Conservation (phyloP, 805 yeast genomes). For the Suhomyces prunicola region DNA sequence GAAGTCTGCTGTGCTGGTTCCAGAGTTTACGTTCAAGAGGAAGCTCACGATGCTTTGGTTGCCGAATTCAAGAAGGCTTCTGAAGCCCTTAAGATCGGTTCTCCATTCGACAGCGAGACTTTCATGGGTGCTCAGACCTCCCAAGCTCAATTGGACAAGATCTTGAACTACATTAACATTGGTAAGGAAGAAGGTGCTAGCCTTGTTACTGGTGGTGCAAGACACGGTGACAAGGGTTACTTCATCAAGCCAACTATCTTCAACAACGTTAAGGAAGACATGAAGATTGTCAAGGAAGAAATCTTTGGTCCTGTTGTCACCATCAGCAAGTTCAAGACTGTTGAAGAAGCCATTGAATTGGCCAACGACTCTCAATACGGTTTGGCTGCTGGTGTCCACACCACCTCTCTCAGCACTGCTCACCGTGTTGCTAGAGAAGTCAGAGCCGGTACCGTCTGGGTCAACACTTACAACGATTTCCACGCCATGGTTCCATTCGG, state of each 20-base stretch:
- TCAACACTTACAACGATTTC: slow-evolving; percentile 87
- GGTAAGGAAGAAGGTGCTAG: slow-evolving; percentile 87
- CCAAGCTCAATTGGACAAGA: slow-evolving; percentile 70
- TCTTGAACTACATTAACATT: slow-evolving; percentile 68
- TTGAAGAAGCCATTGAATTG: slow-evolving; percentile 71
- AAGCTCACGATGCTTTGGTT: slow-evolving; percentile 73
- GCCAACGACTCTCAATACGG: slow-evolving; percentile 87
- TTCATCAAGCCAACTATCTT: slow-evolving; percentile 81
- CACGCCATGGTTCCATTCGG: slow-evolving; percentile 89
- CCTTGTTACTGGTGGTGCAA: slow-evolving; percentile 78
- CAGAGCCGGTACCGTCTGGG: slow-evolving; percentile 88
- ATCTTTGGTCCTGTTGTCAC: slow-evolving; percentile 94
- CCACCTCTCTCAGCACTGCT: slow-evolving; percentile 71
- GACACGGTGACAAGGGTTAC: slow-evolving; percentile 66
- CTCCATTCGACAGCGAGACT: slow-evolving; percentile 73
- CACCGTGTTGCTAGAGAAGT: slow-evolving; percentile 69
- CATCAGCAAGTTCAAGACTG: slow-evolving; percentile 73
- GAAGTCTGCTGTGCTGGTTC: slow-evolving; percentile 96
- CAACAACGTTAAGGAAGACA: slow-evolving; percentile 71
- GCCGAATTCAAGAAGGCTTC: slow-evolving; percentile 59
- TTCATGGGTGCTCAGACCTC: slow-evolving; percentile 95
- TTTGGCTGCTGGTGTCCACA: slow-evolving; percentile 87
- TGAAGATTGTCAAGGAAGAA: slow-evolving; percentile 81
- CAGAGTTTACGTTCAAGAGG: slow-evolving; percentile 83
- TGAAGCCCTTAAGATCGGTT: slow-evolving; percentile 63